Percentiles rank a stretch among this genome's conserved stretches.
Evolutionary conservation across 1,284 basidiomycete species (phyloP).

Genomic region (Cutaneotrichosporon dermatis): DNA sequence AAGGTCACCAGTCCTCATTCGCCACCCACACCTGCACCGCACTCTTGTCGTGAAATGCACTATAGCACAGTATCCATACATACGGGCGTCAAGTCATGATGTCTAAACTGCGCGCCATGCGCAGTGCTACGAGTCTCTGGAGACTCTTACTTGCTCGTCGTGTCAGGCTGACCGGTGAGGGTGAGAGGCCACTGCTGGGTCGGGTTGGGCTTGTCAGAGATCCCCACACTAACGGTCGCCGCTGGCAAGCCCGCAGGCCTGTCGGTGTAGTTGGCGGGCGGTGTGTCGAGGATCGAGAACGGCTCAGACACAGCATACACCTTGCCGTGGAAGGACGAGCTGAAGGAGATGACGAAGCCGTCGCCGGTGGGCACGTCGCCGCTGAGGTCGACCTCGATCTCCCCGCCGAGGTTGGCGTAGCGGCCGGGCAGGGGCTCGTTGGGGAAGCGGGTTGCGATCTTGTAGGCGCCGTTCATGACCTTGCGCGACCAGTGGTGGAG

Average conservation of each 20-base stretch:
- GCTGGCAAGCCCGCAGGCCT: constrained; percentile 30
- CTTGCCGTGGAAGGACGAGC: constrained; percentile 39
- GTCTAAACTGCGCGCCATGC: constrained; percentile 4
- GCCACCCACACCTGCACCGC: too few species aligned
- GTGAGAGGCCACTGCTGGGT: constrained; percentile 4
- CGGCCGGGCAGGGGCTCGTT: constrained; percentile 33
- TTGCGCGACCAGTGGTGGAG: constrained; percentile 43
- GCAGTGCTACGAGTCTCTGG: background rate
- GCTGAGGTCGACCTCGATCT: constrained; percentile 43
- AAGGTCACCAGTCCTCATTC: too few species aligned
- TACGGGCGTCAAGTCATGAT: too few species aligned
- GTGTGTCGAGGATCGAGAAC: constrained; percentile 38
- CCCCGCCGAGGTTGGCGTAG: constrained; percentile 42
- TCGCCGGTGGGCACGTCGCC: constrained; percentile 34
- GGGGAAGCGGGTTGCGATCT: constrained; percentile 42
- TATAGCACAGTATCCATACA: too few species aligned
- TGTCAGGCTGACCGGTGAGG: too few species aligned
- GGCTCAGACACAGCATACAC: constrained; percentile 42
- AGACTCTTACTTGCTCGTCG: constrained; percentile 31
- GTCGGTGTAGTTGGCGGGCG: constrained; percentile 13
- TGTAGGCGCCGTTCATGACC: constrained; percentile 44
- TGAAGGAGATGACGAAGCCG: constrained; percentile 42
- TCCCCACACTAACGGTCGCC: constrained; percentile 36
- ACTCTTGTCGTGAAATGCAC: too few species aligned
- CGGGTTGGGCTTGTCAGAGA: constrained; percentile 37